Evolutionary conservation across 768 basidiomycete genomes (phyloP), one percentile per base, ranked within the genome.

Genomic region (Daedalea quercina): DNA sequence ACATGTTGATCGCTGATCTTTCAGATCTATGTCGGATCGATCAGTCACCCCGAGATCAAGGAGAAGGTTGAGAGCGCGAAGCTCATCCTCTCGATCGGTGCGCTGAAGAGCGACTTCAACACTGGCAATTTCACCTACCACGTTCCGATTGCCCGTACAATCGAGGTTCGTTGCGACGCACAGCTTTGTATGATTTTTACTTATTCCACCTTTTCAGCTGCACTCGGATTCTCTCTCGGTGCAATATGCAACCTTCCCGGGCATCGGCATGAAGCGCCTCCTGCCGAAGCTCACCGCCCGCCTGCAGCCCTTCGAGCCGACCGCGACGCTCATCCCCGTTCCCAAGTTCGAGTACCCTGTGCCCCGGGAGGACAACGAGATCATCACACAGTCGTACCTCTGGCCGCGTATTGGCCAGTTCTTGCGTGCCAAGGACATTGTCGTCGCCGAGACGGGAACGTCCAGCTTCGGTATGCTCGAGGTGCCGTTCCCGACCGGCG

Each of bases 371-470:
- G 67, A 64, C 9, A 65, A 70, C 52, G 69, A 77, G 12, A 60
- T 60, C 8, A 91, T 95, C 63, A 78, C 83, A 1, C 94, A 95
- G 56, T 68, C 77, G 12, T 91, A 82, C 76, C 79, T 94, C 64
- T 95, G 93, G 93, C 88, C 90, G 1, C 80, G 84, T 28, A 59
- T 94, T 11, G 77, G 79, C 9, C 65, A 75, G 52, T 92, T 91
- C 74, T 89, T 94, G 71, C 73, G 69, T 56, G 68, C 78, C 20
- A 72, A 77, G 31, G 91, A 91, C 67, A 80, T 95, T 31, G 80
- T 96, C 53, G 69, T 96, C 42, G 82, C 90, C 1, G 94, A 97
- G 70, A 97, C 94, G 12, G 94, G 91, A 3, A 94, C 91, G 0
- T 82, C 89, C 12, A 85, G 75, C 55, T 96, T 95, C 64, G 94